Evolutionary conservation across 257 asterid species (phyloP), one percentile per base, ranked within the genome.

Genomic region (Penstemon newberryi): DNA sequence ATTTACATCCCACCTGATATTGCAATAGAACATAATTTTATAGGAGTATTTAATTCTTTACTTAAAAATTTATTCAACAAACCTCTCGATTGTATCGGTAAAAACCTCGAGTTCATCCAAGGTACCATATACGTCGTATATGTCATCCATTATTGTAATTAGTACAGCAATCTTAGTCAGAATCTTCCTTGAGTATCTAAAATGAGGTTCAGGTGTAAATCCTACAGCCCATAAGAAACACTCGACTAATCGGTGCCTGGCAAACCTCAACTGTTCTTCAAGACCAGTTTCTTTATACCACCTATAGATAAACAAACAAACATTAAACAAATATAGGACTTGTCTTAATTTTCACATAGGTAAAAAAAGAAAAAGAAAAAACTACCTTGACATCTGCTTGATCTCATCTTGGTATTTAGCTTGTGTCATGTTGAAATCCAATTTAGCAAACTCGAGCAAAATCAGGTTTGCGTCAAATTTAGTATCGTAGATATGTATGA

Each of bases 361-460:
- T 25, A 1, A 25, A 25, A 25, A 25, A 1, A 25, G 1, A 25
- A 25, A 25, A 25, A 2, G 2, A 25, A 25, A 9, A 36, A 9
- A 36, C 33, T 65, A 82, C 94, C 88, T 81, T 67, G 82, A 49
- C 25, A 81, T 70, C 7, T 82, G 83, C 76, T 81, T 82, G 3
- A 89, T 85, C 5, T 86, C 85, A 12, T 78, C 57, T 68, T 85
- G 95, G 63, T 82, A 92, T 44, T 75, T 72, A 65, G 71, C 72
- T 78, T 90, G 95, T 67, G 76, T 67, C 0, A 71, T 73, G 67
- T 90, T 90, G 50, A 82, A 90, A 73, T 90, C 86, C 58, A 85
- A 86, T 47, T 76, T 75, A 2, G 92, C 88, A 9, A 87, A 66
- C 12, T 79, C 38, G 5, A 75, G 69, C 75, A 89, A 36, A 46